These are phyloP conservation scores for Quercus variabilis DNA, from an alignment of 306 rosid genomes.

Conservation along the genomic window DNA sequence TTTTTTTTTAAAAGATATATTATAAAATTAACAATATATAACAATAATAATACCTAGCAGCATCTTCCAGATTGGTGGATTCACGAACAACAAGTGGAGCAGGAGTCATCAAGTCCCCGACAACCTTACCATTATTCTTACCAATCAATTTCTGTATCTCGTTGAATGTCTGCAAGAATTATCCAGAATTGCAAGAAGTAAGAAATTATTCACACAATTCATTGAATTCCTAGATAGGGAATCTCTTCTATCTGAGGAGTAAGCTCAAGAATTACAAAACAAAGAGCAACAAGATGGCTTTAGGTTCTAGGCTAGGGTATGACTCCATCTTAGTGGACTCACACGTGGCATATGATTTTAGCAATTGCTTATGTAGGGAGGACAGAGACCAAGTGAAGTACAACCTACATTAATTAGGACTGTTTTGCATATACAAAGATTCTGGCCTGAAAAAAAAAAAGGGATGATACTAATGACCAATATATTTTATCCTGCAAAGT, in stretches of 20 bases:
- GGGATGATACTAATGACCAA: too few relatives aligned
- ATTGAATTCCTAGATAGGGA: background rate
- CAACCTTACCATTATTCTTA: constrained; percentile 88
- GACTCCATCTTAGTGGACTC: background rate
- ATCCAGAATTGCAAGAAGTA: constrained; percentile 34
- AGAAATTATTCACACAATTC: constrained; percentile 2
- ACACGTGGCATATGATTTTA: background rate
- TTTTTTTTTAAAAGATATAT: background rate
- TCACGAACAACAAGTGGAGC: constrained; percentile 85
- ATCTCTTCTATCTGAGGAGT: constrained; percentile 7
- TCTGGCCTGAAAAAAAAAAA: too few relatives aligned
- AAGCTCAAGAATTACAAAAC: background rate
- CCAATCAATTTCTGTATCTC: constrained; percentile 79
- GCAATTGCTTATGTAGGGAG: background rate
- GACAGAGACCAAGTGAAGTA: background rate
- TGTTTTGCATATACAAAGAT: too few relatives aligned
- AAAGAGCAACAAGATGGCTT: background rate
- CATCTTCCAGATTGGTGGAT: constrained; percentile 79
- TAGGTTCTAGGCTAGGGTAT: constrained; percentile 2
- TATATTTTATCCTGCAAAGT: background rate
- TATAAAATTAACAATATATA: background rate
- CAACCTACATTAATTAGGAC: too few relatives aligned
- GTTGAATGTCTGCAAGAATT: constrained; percentile 71
- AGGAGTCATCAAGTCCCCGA: constrained; percentile 94
- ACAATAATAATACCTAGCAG: constrained; percentile 57